Conservation (phyloP, 1,284 basidiomycete genomes). For the Tausonia pullulans region DNA sequence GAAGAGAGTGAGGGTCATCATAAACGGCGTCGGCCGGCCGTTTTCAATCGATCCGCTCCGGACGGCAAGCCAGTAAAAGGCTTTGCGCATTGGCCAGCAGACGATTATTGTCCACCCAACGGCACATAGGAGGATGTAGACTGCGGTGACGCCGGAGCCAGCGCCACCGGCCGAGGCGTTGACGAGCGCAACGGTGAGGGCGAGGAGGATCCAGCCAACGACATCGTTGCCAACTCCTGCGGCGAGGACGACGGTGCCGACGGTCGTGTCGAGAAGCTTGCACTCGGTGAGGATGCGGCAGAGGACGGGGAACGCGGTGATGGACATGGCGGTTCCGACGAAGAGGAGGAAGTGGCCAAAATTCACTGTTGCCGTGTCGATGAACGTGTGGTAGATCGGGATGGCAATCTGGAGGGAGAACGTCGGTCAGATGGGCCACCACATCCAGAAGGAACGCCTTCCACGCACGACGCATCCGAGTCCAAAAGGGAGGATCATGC, state of each 20-base stretch:
- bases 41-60: constrained; percentile 68
- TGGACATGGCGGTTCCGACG: constrained; percentile 68
- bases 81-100: constrained; percentile 22
- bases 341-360: constrained; percentile 89
- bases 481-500: constrained; percentile 68
- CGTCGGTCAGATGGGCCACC: not conserved
- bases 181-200: constrained; percentile 78
- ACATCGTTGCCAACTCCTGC: constrained; percentile 88
- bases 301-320: constrained; percentile 86
- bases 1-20: constrained; percentile 68
- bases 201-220: constrained; percentile 53
- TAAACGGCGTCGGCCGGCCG: constrained; percentile 54
- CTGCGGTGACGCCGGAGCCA: constrained; percentile 46
- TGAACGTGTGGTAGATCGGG: constrained; percentile 69
- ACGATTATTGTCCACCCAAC: constrained; percentile 59
- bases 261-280: constrained; percentile 74
- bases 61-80: constrained; percentile 57
- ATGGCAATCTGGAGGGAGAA: constrained; percentile 42
- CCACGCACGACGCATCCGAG: constrained; percentile 54
- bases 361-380: constrained; percentile 47
- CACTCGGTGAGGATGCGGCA: constrained; percentile 56
- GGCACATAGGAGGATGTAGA: constrained; percentile 70
- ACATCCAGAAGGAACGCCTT: not conserved
- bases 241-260: constrained; percentile 83
- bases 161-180: constrained; percentile 55